Evolutionary conservation across 176 grass and related monocot genomes (phyloP).

Genomic region (Luzula sylvatica): DNA sequence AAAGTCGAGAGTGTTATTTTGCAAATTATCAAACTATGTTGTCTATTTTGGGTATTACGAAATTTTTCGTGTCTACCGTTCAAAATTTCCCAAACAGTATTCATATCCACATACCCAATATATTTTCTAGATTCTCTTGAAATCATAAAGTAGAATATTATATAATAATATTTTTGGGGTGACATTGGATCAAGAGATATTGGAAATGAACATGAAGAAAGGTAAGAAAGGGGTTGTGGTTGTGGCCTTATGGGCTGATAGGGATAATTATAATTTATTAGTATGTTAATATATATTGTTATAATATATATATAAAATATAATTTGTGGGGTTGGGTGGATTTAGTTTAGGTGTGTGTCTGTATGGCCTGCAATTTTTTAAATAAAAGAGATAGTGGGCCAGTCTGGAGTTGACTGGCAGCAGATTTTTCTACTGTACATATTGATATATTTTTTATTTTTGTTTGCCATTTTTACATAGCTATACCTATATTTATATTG

Average conservation of each 20-base stretch:
- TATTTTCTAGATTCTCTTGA: too few species aligned
- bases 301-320: neutral
- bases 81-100: too few species aligned
- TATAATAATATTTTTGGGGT: neutral
- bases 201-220: constrained; percentile 15
- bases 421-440: constrained; percentile 3
- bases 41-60: too few species aligned
- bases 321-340: constrained; percentile 21
- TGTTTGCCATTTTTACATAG: constrained; percentile 15
- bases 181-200: neutral
- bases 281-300: neutral
- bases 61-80: too few species aligned
- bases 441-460: neutral
- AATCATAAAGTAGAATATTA: too few species aligned
- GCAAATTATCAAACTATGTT: too few species aligned
- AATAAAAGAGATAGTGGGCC: constrained; percentile 18
- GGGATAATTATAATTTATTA: constrained; percentile 13
- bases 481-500: too few species aligned
- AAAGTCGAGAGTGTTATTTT: too few species aligned
- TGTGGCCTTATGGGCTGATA: too few species aligned
- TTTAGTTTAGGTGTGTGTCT: too few species aligned
- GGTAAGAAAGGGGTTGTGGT: neutral
- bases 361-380: constrained; percentile 15
- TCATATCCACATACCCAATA: too few species aligned
- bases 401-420: constrained; percentile 22